Evolutionary conservation across 192 early-diverging fungal species (phyloP).

Genomic region (Podila epicladia): DNA sequence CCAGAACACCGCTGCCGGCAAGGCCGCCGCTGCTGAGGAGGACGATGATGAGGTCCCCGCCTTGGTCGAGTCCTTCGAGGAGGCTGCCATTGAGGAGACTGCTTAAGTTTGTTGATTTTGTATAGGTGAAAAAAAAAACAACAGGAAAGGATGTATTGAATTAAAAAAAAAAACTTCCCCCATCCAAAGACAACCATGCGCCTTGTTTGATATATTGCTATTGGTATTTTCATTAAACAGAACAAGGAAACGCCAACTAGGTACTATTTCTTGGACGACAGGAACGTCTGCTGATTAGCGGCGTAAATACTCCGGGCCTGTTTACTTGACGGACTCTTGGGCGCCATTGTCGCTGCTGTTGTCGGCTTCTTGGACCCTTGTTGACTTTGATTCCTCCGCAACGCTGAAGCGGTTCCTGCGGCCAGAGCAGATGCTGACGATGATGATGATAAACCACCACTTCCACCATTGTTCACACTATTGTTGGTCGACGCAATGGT

Average conservation of each 20-base stretch:
- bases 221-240: neutral
- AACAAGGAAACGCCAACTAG: neutral
- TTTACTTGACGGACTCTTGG: neutral
- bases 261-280: neutral
- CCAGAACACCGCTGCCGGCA: slow-evolving; percentile 67
- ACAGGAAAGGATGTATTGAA: neutral
- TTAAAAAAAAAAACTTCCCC: neutral
- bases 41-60: slow-evolving; percentile 97
- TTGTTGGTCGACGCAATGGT: neutral
- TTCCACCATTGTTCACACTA: neutral
- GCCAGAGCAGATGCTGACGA: neutral
- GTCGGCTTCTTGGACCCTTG: neutral
- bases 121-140: slow-evolving; percentile 5
- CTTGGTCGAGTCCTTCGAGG: slow-evolving; percentile 80
- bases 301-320: neutral
- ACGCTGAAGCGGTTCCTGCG: neutral
- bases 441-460: neutral
- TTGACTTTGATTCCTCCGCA: neutral
- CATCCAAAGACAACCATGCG: too few relatives aligned
- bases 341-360: neutral
- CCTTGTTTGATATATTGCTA: neutral
- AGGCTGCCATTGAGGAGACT: slow-evolving; percentile 53
- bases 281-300: slow-evolving; percentile 2
- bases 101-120: slow-evolving; percentile 20
- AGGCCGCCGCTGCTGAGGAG: slow-evolving; percentile 62